phyloP scores from a whole-genome alignment of 495 filamentous ascomycete genomes.

The Talaromyces wortmannii region DNA sequence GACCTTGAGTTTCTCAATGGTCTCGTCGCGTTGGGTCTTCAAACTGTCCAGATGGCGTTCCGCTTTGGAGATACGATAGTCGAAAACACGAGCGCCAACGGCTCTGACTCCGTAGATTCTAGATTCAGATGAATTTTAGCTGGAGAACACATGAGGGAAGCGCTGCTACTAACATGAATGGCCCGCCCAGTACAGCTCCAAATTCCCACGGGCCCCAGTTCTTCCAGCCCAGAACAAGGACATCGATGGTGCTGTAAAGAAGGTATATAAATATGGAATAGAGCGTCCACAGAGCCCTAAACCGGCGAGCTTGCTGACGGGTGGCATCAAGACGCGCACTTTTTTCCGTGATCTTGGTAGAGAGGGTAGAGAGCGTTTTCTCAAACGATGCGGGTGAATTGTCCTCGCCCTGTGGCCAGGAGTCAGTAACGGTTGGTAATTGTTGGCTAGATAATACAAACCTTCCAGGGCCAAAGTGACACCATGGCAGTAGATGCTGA shows the following conservation, averaged over 20 bases:
- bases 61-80: conserved; percentile 66
- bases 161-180: conserved; percentile 48
- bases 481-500: conserved; percentile 52
- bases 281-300: conserved; percentile 81
- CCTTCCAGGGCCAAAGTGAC: conserved; percentile 76
- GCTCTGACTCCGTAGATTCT: conserved; percentile 66
- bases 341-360: conserved; percentile 69
- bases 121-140: neutral
- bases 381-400: conserved; percentile 90
- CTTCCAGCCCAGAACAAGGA: conserved; percentile 79
- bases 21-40: conserved; percentile 69
- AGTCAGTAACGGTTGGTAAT: conserved; percentile 2
- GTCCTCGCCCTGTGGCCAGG: conserved; percentile 56
- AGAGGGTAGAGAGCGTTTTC: conserved; percentile 74
- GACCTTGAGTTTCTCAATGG: conserved; percentile 88
- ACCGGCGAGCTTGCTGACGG: conserved; percentile 64
- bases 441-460: conserved; percentile 12
- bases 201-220: conserved; percentile 71
- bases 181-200: conserved; percentile 69
- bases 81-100: conserved; percentile 60
- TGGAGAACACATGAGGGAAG: no score
- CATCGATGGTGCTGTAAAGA: conserved; percentile 69
- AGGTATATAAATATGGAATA: conserved; percentile 89
- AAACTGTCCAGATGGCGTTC: conserved; percentile 64
- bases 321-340: conserved; percentile 64